Base-by-base conservation (phyloP, 2,329 filamentous ascomycete species). In the Tolypocladium amazonense region DNA sequence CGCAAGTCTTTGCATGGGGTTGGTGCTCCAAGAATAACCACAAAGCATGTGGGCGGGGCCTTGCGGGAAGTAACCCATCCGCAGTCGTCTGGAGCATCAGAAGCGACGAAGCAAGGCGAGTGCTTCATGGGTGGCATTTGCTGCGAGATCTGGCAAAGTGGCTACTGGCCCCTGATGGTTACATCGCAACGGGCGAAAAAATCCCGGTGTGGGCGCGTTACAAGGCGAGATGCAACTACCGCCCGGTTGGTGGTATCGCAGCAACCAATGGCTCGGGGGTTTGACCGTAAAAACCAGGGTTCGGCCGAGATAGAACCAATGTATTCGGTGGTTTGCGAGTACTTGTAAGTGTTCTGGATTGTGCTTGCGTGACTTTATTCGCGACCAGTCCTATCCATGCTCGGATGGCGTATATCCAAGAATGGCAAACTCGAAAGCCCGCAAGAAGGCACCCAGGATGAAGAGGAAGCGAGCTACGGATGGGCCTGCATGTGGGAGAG, bases 11-110 rank as follows among this genome's bases (percentile, higher is more conserved):
- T 30, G 27, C 27, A n/a, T 52, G 47, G 47, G 57, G 35, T 35
- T 18, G 57, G 23, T 43, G 57, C 41, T 56, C 59, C 47, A 58
- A 59, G 56, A 58, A 65, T 62, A 62, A 62, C 53, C 57, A 56
- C 35, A 54, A 38, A 59, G 59, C 58, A 60, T 60, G 41, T 56
- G 56, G 54, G 64, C 61, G 61, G 62, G 64, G 58, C 56, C 39
- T 56, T 47, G 59, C 65, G 65, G 65, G 64, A 66, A 65, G 65
- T 66, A 66, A 65, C 63, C 65, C 64, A 61, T 62, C 56, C 59
- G 43, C 60, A 39, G 52, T 56, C 52, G 56, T 59, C 60, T 39
- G 58, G 60, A 58, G 52, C 57, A 47, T 54, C 56, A 62, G 52
- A 53, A 57, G 54, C 54, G 60, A 55, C 60, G 63, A 27, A 39